Base-by-base conservation (phyloP, 1,284 basidiomycete species). In the Boletus smithii region DNA sequence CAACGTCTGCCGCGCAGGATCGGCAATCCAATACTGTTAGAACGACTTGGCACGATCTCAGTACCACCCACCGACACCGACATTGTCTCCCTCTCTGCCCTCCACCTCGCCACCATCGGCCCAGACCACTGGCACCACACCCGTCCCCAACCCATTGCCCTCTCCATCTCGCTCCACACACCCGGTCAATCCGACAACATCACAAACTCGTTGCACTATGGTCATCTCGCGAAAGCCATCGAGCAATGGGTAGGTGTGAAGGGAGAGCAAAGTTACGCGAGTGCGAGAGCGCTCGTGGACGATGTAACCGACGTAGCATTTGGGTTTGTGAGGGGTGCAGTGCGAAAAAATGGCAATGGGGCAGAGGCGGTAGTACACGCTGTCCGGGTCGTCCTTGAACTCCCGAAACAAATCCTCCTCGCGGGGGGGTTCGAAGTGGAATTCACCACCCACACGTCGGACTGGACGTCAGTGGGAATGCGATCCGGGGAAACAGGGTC, bases 71-170 rank as follows among this genome's bases (percentile, higher is more conserved):
- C 42, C 14, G 27, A 47, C 42, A 35, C 66, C 9, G 76, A 77
- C 47, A 51, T 69, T 16, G 64, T 77, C 35, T 72, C 73, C 43
- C 53, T 77, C 29, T 60, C 71, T 40, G 57, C 65, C 14, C 66
- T 76, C n/a, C 59, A 60, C 13, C 62, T 76, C 13, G 55, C 68
- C 10, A 65, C 58, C 42, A 56, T 79, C 17, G 77, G 76, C 1
- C 53, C 60, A 0, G 78, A 80, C 49, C 73, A 74, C 53, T 80
- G 79, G 79, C 66, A 68, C 1, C 69, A 68, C n/a, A 23, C 48
- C 0, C 68, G 73, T 1, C 45, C 68, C 0, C 78, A 80, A 42
- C 73, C 71, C 1, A 48, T 67, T 68, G 79, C 14, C 67, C 69
- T 39, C 66, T 78, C 20, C 69, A 74, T 44, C 66, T 78, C 3